Percentiles rank a stretch among this genome's conserved stretches.
Conservation (phyloP, 257 asterid species). For the Lantana camara region DNA sequence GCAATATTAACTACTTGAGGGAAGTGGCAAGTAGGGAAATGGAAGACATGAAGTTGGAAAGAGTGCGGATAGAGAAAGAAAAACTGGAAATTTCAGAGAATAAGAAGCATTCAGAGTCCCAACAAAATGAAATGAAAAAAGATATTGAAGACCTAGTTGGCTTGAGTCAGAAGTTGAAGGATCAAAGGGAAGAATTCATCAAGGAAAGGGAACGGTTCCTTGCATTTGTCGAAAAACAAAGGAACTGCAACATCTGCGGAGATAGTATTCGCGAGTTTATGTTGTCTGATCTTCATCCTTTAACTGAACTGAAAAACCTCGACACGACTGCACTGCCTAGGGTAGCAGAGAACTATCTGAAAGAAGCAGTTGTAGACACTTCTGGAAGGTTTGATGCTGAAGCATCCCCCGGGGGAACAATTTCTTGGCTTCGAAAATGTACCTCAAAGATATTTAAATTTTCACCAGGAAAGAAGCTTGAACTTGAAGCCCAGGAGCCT, state of each 20-base stretch:
- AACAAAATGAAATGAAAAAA: slow-evolving; percentile 77
- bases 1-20: slow-evolving; percentile 62
- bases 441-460: slow-evolving; percentile 75
- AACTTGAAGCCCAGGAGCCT: slow-evolving; percentile 47
- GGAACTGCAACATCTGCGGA: slow-evolving; percentile 70
- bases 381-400: slow-evolving; percentile 38
- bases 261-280: slow-evolving; percentile 68
- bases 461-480: slow-evolving; percentile 77
- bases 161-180: slow-evolving; percentile 83
- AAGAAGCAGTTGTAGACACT: slow-evolving; percentile 51
- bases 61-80: slow-evolving; percentile 63
- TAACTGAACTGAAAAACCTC: slow-evolving; percentile 44
- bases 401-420: slow-evolving; percentile 69
- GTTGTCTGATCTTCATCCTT: slow-evolving; percentile 73
- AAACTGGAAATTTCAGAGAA: slow-evolving; percentile 60
- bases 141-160: slow-evolving; percentile 87
- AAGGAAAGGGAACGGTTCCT: slow-evolving; percentile 86
- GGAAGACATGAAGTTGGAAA: slow-evolving; percentile 84
- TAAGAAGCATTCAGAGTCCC: slow-evolving; percentile 75
- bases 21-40: slow-evolving; percentile 80
- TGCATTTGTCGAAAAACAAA: slow-evolving; percentile 70
- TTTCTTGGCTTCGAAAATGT: slow-evolving; percentile 90
- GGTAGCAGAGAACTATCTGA: slow-evolving; percentile 64
- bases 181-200: slow-evolving; percentile 75
- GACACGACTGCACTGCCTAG: slow-evolving; percentile 70